These are phyloP conservation scores for Hevea brasiliensis DNA, from an alignment of 345 rosid genomes.

Conservation along the genomic window DNA sequence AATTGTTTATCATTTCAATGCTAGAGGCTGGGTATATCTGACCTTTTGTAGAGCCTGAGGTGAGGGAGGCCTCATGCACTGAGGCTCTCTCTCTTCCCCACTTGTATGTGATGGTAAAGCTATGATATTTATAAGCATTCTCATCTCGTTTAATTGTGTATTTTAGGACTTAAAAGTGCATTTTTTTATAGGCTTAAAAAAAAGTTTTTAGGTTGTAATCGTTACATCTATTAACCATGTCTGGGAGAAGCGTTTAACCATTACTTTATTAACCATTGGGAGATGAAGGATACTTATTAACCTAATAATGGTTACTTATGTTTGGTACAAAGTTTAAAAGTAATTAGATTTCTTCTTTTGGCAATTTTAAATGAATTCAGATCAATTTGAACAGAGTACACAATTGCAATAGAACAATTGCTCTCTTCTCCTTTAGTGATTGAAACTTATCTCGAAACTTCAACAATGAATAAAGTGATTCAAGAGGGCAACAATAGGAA, in stretches of 20 bases:
- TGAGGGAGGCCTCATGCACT: neutral
- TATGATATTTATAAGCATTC: neutral
- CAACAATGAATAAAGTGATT: too few relatives aligned
- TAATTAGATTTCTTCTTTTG: too few relatives aligned
- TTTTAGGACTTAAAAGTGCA: neutral
- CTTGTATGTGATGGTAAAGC: neutral
- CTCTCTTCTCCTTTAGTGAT: too few relatives aligned
- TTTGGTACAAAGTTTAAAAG: neutral
- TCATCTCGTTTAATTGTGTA: neutral
- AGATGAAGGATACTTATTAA: neutral
- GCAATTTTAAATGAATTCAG: too few relatives aligned
- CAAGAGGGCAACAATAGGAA: too few relatives aligned
- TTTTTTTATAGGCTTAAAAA: neutral
- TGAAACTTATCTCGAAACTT: too few relatives aligned
- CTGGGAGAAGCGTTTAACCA: too few relatives aligned
- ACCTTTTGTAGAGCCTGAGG: neutral
- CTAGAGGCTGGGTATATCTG: neutral
- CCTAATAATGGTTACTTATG: neutral
- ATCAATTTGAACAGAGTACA: too few relatives aligned
- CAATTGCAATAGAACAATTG: too few relatives aligned
- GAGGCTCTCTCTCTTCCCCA: neutral
- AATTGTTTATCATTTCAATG: neutral
- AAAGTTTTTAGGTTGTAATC: too few relatives aligned
- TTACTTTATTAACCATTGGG: too few relatives aligned
- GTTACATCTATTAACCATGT: too few relatives aligned